Conservation (phyloP, 2,329 filamentous ascomycete species). For the Pyrenochaeta sp. region DNA sequence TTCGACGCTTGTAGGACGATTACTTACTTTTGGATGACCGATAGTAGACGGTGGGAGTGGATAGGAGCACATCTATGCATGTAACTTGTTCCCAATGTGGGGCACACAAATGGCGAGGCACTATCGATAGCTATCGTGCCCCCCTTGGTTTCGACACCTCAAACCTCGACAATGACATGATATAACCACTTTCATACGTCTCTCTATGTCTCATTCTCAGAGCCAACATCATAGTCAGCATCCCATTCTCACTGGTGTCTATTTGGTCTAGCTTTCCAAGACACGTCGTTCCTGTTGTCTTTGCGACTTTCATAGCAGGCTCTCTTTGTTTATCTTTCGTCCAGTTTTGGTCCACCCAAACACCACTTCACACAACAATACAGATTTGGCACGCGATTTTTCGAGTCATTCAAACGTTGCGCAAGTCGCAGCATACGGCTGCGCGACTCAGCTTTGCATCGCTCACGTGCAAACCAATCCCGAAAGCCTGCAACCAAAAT, state of each 20-base stretch:
- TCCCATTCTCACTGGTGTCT: no score
- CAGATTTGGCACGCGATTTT: no score
- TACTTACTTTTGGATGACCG: neutral
- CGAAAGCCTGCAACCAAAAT: neutral
- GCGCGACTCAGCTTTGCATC: no score
- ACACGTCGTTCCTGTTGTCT: neutral
- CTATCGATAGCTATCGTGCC: constrained; percentile 5
- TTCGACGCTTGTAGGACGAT: neutral
- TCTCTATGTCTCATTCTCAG: neutral
- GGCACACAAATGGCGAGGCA: constrained; percentile 6
- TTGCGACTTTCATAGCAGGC: neutral
- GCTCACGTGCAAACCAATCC: neutral
- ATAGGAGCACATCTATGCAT: neutral
- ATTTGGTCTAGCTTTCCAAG: no score
- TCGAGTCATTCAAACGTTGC: no score
- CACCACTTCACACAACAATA: no score
- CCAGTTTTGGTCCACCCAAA: no score
- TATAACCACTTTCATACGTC: no score
- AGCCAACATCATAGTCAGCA: no score
- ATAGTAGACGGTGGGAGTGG: no score
- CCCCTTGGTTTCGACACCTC: neutral
- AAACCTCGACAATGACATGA: neutral
- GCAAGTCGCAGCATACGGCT: no score
- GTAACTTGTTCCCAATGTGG: neutral
- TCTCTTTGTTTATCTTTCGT: no score